Conservation (phyloP, 1,139 yeast genomes). For the Nakaseomyces uthaithaninus region DNA sequence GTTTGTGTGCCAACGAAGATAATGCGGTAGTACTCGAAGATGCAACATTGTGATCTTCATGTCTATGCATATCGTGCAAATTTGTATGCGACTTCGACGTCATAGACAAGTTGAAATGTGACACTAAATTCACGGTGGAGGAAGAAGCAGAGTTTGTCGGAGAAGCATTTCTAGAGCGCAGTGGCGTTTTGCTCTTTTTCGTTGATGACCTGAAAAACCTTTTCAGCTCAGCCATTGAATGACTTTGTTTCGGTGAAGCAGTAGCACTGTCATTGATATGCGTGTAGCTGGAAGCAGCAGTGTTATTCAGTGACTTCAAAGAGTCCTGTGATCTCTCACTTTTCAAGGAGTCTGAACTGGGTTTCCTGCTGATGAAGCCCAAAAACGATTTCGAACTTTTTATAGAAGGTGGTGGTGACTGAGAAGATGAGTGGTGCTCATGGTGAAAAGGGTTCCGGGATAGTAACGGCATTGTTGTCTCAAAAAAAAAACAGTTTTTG, state of each 20-base stretch:
- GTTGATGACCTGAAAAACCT: constrained; percentile 46
- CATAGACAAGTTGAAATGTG: constrained; percentile 4
- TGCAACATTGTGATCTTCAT: background rate
- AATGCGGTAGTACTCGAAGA: background rate
- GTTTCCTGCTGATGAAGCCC: constrained; percentile 25
- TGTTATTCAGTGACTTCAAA: constrained; percentile 9
- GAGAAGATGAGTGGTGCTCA: constrained; percentile 6
- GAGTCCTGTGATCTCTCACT: constrained; percentile 25
- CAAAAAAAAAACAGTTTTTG: too few species aligned
- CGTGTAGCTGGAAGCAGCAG: constrained; percentile 8
- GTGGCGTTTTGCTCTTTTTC: constrained; percentile 15
- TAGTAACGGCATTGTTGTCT: constrained; percentile 18
- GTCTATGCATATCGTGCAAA: constrained; percentile 3
- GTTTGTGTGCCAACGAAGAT: background rate
- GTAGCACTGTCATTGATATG: constrained; percentile 7
- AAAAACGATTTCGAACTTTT: constrained; percentile 24
- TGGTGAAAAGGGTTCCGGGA: constrained; percentile 25
- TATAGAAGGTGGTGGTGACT: constrained; percentile 13
- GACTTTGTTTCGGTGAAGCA: constrained; percentile 31
- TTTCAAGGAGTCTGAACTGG: constrained; percentile 24
- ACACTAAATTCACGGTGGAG: constrained; percentile 11
- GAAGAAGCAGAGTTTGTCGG: constrained; percentile 12
- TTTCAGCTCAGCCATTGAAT: constrained; percentile 71
- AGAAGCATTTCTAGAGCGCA: constrained; percentile 12
- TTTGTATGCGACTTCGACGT: constrained; percentile 4